Evolutionary conservation across 148 eudicot genomes (phyloP).

Genomic region (Rhododendron vialii): DNA sequence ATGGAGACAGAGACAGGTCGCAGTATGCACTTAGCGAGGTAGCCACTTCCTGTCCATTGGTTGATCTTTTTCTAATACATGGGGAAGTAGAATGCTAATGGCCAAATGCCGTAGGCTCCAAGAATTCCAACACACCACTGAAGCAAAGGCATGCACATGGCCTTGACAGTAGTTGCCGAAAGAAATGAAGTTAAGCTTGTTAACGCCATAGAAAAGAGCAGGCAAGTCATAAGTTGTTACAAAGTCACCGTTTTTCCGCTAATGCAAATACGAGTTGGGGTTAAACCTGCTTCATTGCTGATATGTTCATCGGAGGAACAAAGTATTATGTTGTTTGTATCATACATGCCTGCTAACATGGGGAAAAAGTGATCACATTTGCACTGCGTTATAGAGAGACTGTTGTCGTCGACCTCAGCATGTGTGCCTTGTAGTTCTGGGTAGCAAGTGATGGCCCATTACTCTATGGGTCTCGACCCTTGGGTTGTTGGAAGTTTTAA

Average conservation of each 20-base stretch:
- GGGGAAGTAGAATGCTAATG: not conserved
- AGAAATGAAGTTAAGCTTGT: not conserved
- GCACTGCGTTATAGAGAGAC: not conserved
- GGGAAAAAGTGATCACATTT: not conserved
- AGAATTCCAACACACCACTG: not conserved
- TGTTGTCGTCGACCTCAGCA: not conserved
- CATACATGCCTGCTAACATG: not conserved
- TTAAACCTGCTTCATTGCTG: not conserved
- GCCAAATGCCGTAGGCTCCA: not conserved
- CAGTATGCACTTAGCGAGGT: not conserved
- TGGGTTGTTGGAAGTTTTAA: not conserved
- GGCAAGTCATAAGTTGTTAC: not conserved
- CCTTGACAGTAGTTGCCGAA: not conserved
- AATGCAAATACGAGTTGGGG: not conserved
- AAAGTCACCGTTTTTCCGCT: not conserved
- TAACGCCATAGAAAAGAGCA: not conserved
- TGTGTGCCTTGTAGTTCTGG: not conserved
- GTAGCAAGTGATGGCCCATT: not conserved
- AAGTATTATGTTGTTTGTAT: not conserved
- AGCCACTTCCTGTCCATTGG: constrained; percentile 7
- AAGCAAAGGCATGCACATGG: constrained; percentile 2
- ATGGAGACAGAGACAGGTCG: not conserved
- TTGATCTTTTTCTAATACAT: not conserved
- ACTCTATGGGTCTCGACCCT: not conserved
- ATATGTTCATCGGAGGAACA: not conserved